Evolutionary conservation across 768 basidiomycete genomes (phyloP), one percentile per base, ranked within the genome.

Genomic region (Gautieria morchelliformis): DNA sequence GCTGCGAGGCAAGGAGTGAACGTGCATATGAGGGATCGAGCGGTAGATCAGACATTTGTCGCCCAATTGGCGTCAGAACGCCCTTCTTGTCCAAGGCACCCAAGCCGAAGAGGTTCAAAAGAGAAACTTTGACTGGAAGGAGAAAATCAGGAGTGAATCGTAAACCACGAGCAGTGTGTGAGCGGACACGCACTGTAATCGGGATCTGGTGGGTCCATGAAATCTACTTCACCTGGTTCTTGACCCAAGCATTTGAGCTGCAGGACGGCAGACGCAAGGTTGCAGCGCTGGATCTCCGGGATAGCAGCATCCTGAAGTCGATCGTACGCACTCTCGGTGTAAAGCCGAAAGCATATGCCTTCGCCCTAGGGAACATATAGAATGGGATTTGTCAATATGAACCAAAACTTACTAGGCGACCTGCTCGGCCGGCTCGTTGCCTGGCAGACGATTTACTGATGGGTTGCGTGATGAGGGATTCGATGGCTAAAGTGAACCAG

Each of bases 381-480:
- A 50, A 17, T 42, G 48, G 12, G 27, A 8, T 32, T 17, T 22
- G 24, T 17, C 10, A 11, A 49, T 0, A 20, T 17, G 4, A 35
- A 37, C 7, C 0, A 12, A 17, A 20, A 65, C 71, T 45, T 64
- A 88, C 89, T 71, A 97, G 93, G 58, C 96, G 91, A 60, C 96
- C 96, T 0, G 95, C 96, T 57, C 96, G 90, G 68, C 96, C 96
- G 3, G 93, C 81, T n/a, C 96, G 78, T 69, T 99, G 89, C 78
- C 84, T 83, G 7, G 96, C 94, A 14, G 89, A 92, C 2, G 91
- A 92, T 69, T 90, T 84, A 24, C 89, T 89, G 60, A 97, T 89
- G 52, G 87, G 83, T 65, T 82, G 81, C 15, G 87, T 87, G 42
- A 91, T 64, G 4, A 98, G 75, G 15, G 89, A 87, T 69, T 98